These are phyloP conservation scores for Pichia phayaonensis DNA, from an alignment of 805 yeast genomes.

Conservation along the genomic window DNA sequence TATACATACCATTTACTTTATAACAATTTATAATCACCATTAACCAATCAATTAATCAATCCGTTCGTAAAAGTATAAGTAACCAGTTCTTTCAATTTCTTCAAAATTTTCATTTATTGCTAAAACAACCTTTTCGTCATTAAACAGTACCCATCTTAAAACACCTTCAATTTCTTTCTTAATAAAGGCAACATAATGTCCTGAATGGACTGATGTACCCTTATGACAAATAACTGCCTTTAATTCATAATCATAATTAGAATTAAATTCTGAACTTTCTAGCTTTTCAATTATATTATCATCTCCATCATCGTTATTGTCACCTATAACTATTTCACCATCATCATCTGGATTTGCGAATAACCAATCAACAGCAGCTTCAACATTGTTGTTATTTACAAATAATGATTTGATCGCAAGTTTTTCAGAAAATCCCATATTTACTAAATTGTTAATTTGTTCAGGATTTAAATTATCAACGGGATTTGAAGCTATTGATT, in stretches of 20 bases:
- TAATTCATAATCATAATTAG: constrained; percentile 33
- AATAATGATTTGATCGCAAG: constrained; percentile 69
- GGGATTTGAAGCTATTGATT: neutral
- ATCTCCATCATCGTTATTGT: constrained; percentile 24
- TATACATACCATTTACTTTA: neutral
- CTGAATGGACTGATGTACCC: constrained; percentile 84
- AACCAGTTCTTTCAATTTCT: constrained; percentile 41
- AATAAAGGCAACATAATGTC: constrained; percentile 82
- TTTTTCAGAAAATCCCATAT: constrained; percentile 72
- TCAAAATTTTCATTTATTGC: constrained; percentile 36
- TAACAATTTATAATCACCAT: neutral
- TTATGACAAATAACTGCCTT: constrained; percentile 78
- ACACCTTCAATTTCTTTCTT: constrained; percentile 35
- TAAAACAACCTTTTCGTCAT: constrained; percentile 80
- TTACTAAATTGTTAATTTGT: constrained; percentile 39
- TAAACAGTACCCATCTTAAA: constrained; percentile 66
- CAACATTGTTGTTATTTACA: constrained; percentile 51
- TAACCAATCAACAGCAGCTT: constrained; percentile 86
- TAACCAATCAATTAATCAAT: neutral
- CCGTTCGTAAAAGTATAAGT: constrained; percentile 36
- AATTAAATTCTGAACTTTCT: neutral
- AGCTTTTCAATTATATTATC: constrained; percentile 9
- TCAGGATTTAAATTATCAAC: constrained; percentile 17
- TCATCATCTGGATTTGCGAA: constrained; percentile 75
- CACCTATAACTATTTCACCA: constrained; percentile 32